Evolutionary conservation across 176 grass and related monocot species (phyloP).

Genomic region (Zoysia japonica): DNA sequence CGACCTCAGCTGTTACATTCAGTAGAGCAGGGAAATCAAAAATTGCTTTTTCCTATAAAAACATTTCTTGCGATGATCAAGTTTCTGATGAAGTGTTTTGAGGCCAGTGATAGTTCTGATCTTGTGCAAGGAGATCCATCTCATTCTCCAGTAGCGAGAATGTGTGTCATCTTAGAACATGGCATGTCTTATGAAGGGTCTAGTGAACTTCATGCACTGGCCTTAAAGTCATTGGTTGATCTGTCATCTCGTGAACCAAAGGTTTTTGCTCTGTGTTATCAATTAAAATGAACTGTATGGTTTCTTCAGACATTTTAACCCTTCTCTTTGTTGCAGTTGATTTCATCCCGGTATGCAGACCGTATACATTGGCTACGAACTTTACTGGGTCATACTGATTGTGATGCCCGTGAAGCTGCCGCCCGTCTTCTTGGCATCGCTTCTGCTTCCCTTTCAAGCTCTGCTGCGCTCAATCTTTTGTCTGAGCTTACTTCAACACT

Average conservation of each 20-base stretch:
- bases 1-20: conserved; percentile 66
- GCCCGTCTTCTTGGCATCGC: conserved; percentile 72
- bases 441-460: conserved; percentile 73
- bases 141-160: conserved; percentile 50
- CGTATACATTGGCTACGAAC: conserved; percentile 67
- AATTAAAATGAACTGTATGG: conserved; percentile 15
- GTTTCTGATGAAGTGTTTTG: conserved; percentile 96
- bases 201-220: conserved; percentile 78
- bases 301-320: conserved; percentile 35
- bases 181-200: conserved; percentile 86
- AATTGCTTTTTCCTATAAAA: conserved; percentile 70
- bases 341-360: conserved; percentile 66
- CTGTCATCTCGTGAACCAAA: conserved; percentile 68
- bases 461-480: conserved; percentile 58
- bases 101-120: conserved; percentile 44
- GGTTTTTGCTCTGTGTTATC: conserved; percentile 46
- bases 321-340: conserved; percentile 57
- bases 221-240: conserved; percentile 88
- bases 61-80: conserved; percentile 86
- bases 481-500: conserved; percentile 68
- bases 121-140: conserved; percentile 46
- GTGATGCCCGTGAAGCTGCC: conserved; percentile 85
- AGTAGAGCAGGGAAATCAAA: conserved; percentile 53
- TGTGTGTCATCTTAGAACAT: conserved; percentile 82
- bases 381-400: conserved; percentile 82